phyloP scores from a whole-genome alignment of 306 rosid species.

The Cucumis cinereus region DNA sequence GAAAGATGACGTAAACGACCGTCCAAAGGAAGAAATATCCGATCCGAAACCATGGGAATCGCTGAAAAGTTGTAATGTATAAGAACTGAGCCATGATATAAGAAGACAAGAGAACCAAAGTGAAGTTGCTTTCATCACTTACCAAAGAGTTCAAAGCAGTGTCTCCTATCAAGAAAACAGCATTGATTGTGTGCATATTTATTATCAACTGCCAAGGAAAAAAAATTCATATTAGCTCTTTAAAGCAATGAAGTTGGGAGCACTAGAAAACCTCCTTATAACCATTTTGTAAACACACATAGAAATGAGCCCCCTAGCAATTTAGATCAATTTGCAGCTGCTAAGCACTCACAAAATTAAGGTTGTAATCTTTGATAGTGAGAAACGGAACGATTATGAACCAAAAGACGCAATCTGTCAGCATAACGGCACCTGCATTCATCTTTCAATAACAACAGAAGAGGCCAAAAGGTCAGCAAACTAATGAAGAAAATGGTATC shows the following conservation, averaged over 20 bases:
- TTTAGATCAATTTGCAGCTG: neutral
- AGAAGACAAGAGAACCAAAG: neutral
- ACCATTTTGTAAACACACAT: neutral
- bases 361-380: constrained; percentile 58
- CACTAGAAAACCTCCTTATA: neutral
- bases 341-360: constrained; percentile 57
- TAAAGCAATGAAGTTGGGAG: neutral
- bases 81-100: neutral
- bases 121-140: constrained; percentile 16
- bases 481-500: neutral
- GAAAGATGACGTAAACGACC: constrained; percentile 53
- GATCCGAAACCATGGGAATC: constrained; percentile 88
- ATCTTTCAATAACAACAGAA: constrained; percentile 33
- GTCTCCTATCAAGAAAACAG: constrained; percentile 77
- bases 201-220: constrained; percentile 49
- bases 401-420: constrained; percentile 94
- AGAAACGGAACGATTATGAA: constrained; percentile 77
- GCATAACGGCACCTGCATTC: constrained; percentile 90
- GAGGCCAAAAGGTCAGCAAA: neutral
- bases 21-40: constrained; percentile 97
- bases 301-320: neutral
- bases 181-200: constrained; percentile 82
- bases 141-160: constrained; percentile 79
- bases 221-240: neutral
- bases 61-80: constrained; percentile 18